Evolutionary conservation across 169 alveolate genomes (phyloP), one percentile per base, ranked within the genome.

Genomic region (Plasmodium adleri): DNA sequence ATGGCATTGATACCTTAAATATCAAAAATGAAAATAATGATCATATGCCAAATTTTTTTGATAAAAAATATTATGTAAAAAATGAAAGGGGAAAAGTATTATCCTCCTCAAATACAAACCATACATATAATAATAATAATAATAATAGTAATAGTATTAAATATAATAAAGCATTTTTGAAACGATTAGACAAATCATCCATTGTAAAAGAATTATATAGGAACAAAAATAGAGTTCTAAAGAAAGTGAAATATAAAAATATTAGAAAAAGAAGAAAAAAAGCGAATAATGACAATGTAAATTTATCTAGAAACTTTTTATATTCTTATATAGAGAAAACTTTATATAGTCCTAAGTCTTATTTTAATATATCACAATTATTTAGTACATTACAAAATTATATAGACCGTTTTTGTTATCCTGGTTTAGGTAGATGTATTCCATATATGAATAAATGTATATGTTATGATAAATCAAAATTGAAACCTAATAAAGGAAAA

Each of bases 381-480:
- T 39, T 5, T 39, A 80, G 85, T 32, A 45, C 88, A 6, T 45
- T 86, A 20, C 92, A 86, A 26, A 54, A 28, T 63, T n/a, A 24
- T 45, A 4, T 86, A 20, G 43, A 59, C 43, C 63, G 47, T 13
- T 86, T 43, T 54, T 86, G 92, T 50, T 24, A 86, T 54, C 92
- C 92, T 32, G 15, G 15, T 2, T n/a, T 60, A 71, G 60, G 78
- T 9, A 43, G 86, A 71, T 86, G 76, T 54, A 0, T 12, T 22
- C 32, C 20, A 12, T 9, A 1, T 9, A 5, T 26, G 6, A 72
- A 22, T 6, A 9, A 4, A 4, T 72, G 88, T 28, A 3, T 3
- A 15, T 86, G 92, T 43, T 52, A 45, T 26, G 15, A 39, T 7
- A 17, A n/a, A 8, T 6, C 15, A 47, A 52, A 45, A 50, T 17